Conservation (phyloP, 805 yeast species). For the Kazachstania viticola region DNA sequence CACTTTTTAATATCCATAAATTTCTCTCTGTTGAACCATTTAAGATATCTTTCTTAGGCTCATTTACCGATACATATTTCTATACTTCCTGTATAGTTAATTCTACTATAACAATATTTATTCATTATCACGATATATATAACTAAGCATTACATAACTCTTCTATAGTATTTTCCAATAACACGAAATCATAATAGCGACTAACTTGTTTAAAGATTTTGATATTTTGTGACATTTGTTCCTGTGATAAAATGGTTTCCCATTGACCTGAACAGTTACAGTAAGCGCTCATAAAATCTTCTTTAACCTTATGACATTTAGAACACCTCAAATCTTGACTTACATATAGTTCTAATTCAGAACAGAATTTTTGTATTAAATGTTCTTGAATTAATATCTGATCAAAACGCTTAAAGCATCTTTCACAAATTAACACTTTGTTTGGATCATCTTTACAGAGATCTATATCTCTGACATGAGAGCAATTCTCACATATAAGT, state of each 20-base stretch:
- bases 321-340: conserved; percentile 73
- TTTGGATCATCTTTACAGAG: conserved; percentile 57
- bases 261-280: conserved; percentile 88
- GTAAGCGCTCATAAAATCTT: conserved; percentile 55
- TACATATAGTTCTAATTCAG: conserved; percentile 46
- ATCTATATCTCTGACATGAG: conserved; percentile 63
- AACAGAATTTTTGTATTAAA: conserved; percentile 52
- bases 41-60: too few relatives aligned
- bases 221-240: conserved; percentile 34
- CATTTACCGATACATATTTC: too few relatives aligned
- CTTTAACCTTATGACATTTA: conserved; percentile 60
- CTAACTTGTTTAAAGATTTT: conserved; percentile 49
- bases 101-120: too few relatives aligned
- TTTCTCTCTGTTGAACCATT: too few relatives aligned
- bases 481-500: conserved; percentile 72
- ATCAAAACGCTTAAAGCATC: conserved; percentile 55
- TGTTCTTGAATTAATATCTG: conserved; percentile 68
- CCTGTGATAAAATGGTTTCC: conserved; percentile 43
- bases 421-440: conserved; percentile 45
- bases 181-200: conserved; percentile 43
- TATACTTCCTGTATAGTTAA: too few relatives aligned
- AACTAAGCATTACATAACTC: conserved; percentile 1
- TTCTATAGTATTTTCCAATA: conserved; percentile 28
- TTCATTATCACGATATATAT: background rate
- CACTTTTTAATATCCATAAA: too few relatives aligned